Evolutionary conservation across 352 stramenopile species (phyloP).

Genomic region (Blastocystis sp.): DNA sequence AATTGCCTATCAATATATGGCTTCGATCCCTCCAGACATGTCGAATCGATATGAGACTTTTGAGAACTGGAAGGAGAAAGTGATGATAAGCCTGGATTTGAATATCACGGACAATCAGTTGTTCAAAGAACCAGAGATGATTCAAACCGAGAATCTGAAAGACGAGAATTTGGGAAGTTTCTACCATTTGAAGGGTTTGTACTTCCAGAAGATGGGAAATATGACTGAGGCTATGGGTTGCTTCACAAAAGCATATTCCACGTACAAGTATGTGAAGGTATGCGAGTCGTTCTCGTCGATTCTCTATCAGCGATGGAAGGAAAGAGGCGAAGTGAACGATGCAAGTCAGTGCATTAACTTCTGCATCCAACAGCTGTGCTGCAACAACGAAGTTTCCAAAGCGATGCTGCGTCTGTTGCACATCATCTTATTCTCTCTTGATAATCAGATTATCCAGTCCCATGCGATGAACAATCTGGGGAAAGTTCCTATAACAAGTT

Average conservation of each 20-base stretch:
- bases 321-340: not conserved
- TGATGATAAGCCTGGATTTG: not conserved
- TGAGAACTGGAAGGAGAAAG: conserved; percentile 30
- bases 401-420: not conserved
- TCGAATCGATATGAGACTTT: not conserved
- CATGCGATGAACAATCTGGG: not conserved
- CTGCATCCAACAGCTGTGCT: not conserved
- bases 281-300: not conserved
- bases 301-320: not conserved
- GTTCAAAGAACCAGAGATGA: not conserved
- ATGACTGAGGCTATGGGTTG: not conserved
- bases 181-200: conserved; percentile 11
- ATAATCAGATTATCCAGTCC: not conserved
- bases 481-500: not conserved
- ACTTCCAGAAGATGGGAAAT: conserved; percentile 1
- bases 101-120: not conserved
- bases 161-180: not conserved
- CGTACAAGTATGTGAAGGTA: not conserved
- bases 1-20: not conserved
- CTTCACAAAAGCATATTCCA: not conserved
- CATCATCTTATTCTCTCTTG: not conserved
- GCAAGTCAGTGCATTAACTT: not conserved
- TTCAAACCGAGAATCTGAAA: conserved; percentile 3
- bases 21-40: not conserved
- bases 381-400: not conserved